Evolutionary conservation across 805 yeast species (phyloP), one percentile per base, ranked within the genome.

Genomic region (Jamesozyma rosinii): DNA sequence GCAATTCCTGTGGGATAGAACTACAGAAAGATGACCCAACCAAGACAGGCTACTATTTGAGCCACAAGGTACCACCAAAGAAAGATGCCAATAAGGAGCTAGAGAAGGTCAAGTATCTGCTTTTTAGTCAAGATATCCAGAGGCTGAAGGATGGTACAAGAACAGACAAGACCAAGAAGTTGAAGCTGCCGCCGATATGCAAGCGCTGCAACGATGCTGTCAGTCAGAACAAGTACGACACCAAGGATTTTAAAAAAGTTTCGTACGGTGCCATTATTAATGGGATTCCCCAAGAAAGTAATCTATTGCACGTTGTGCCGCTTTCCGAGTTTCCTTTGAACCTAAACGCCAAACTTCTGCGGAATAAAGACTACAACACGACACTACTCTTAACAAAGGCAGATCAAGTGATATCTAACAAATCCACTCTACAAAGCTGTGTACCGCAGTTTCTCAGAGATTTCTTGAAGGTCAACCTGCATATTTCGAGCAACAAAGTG

Each of bases 281-380:
- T 4, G 39, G 44, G 3, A 49, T 67, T 19, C 86, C 79, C 2
- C 53, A 51, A 3, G 51, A 60, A 27, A 71, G 76, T 3, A 69
- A 69, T 8, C 50, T 82, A 1, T 71, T 81, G 2, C 79, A 82
- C 54, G 76, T 83, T 1, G 66, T 81, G 9, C 79, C 83, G 30
- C 77, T 83, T 1, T 59, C 72, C 13, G 95, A 85, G 50, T 84
- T 85, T 55, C 95, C 96, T 1, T 63, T 81, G 34, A 70, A 80
- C 5, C 53, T 80, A 2, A 64, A 71, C 44, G 40, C 38, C n/a
- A 26, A 42, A 5, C 19, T 58, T 4, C 39, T 61, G n/a, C 34
- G 49, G 14, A 44, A 43, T 24, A 40, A 44, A 20, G 34, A 46
- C 10, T 43, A 41, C 35, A 46, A 46, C 18, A 26, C 50, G 3